Percentiles rank a stretch among this genome's conserved stretches.
Conservation (phyloP, 176 grass and related monocot genomes). For the Oryza officinalis region DNA sequence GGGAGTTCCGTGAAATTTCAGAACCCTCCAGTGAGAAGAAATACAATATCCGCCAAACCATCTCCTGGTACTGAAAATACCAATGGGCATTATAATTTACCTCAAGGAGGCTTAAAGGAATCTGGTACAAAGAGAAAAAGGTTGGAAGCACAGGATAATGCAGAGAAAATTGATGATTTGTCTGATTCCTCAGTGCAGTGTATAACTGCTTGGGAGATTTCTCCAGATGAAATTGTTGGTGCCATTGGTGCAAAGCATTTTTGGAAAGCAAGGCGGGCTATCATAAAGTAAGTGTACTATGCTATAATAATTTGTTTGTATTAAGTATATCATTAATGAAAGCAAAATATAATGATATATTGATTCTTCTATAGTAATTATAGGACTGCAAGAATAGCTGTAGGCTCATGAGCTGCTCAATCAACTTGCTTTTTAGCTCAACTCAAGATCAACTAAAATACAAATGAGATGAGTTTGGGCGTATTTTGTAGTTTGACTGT, state of each 20-base stretch:
- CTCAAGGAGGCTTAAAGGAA: slow-evolving; percentile 28
- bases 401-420: not conserved
- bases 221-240: slow-evolving; percentile 67
- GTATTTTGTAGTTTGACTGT: not conserved
- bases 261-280: slow-evolving; percentile 86
- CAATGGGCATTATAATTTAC: slow-evolving; percentile 8
- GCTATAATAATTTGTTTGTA: not conserved
- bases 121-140: slow-evolving; percentile 50
- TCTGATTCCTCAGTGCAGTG: slow-evolving; percentile 47
- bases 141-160: slow-evolving; percentile 2
- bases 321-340: not conserved
- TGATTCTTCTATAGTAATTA: not conserved
- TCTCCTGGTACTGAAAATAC: not conserved
- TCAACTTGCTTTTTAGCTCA: not conserved
- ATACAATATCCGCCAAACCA: not conserved
- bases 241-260: slow-evolving; percentile 80
- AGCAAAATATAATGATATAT: not conserved
- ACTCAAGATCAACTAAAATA: not conserved
- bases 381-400: not conserved
- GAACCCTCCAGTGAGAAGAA: slow-evolving; percentile 16
- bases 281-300: slow-evolving; percentile 65
- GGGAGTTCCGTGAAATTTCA: not conserved
- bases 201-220: slow-evolving; percentile 50
- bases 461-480: not conserved
- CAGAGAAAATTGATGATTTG: slow-evolving; percentile 38